A percentile compares a stretch with the other conserved stretches of the same genome.
These are phyloP conservation scores for Hirschfeldia incana DNA, from an alignment of 345 rosid genomes.

Conservation along the genomic window DNA sequence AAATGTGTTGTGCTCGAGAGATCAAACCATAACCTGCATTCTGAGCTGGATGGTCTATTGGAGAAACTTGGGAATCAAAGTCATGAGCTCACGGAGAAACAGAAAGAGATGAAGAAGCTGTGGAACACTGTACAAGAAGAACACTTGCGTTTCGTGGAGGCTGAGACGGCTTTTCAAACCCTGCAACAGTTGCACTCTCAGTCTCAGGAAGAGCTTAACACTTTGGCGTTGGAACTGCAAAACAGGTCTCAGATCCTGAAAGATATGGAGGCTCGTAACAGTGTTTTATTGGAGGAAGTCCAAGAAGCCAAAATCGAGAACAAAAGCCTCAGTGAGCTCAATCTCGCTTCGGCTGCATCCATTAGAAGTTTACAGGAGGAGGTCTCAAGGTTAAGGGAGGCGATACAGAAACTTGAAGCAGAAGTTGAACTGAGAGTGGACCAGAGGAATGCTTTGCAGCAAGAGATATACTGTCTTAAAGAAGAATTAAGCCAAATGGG, in stretches of 20 bases:
- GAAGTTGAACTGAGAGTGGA: slow-evolving; percentile 87
- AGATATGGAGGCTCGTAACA: slow-evolving; percentile 67
- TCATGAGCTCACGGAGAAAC: slow-evolving; percentile 78
- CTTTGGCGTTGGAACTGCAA: slow-evolving; percentile 65
- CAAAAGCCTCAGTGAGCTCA: slow-evolving; percentile 60
- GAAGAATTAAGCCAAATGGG: slow-evolving; percentile 81
- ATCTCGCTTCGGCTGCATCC: slow-evolving; percentile 69
- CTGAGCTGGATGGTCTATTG: slow-evolving; percentile 61
- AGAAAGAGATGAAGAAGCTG: slow-evolving; percentile 79
- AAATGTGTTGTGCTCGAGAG: slow-evolving; percentile 71
- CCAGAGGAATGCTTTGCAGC: slow-evolving; percentile 95
- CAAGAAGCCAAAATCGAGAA: slow-evolving; percentile 56
- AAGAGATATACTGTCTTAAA: slow-evolving; percentile 92
- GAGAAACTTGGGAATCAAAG: slow-evolving; percentile 69
- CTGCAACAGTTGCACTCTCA: slow-evolving; percentile 91
- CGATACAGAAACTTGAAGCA: slow-evolving; percentile 79
- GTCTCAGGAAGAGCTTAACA: slow-evolving; percentile 90
- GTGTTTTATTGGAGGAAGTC: slow-evolving; percentile 56
- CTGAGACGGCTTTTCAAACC: slow-evolving; percentile 98
- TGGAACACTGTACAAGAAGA: slow-evolving; percentile 93
- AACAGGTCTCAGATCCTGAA: slow-evolving; percentile 57
- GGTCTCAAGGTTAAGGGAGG: slow-evolving; percentile 65
- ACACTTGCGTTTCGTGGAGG: slow-evolving; percentile 79
- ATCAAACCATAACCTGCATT: slow-evolving; percentile 69
- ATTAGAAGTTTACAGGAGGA: slow-evolving; percentile 67